These are phyloP conservation scores for Herpotrichia juniperi DNA, from an alignment of 2,329 filamentous ascomycete genomes.

Conservation along the genomic window DNA sequence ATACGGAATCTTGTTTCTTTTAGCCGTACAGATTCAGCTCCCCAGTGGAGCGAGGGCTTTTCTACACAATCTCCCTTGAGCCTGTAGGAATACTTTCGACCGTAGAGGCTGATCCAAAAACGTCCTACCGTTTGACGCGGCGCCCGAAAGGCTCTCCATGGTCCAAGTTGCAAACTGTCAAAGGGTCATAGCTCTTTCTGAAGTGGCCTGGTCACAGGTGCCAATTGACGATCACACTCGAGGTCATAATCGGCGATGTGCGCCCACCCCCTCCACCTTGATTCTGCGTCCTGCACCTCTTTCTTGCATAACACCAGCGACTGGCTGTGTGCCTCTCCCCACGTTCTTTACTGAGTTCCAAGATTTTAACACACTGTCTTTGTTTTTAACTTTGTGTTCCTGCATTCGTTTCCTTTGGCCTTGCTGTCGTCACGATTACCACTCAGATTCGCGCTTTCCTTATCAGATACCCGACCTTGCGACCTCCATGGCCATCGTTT, in stretches of 20 bases:
- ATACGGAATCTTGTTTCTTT: conserved; percentile 13
- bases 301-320: conserved; percentile 10
- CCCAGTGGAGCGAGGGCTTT: conserved; percentile 27
- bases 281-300: conserved; percentile 7
- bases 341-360: background rate
- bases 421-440: background rate
- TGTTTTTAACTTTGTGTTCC: conserved; percentile 5
- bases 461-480: conserved; percentile 11
- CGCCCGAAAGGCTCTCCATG: conserved; percentile 9
- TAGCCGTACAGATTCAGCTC: conserved; percentile 1
- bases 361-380: conserved; percentile 4
- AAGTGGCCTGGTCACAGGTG: conserved; percentile 15
- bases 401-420: background rate
- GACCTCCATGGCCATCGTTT: conserved; percentile 29
- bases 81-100: conserved; percentile 23
- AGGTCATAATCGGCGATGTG: conserved; percentile 29
- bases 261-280: conserved; percentile 2
- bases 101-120: conserved; percentile 26
- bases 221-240: conserved; percentile 30
- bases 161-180: conserved; percentile 6
- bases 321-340: conserved; percentile 5
- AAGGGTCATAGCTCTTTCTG: conserved; percentile 26
- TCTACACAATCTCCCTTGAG: conserved; percentile 35
- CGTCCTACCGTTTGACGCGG: conserved; percentile 32
- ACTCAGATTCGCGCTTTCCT: conserved; percentile 20